phyloP scores from a whole-genome alignment of 768 basidiomycete species.

The Kwoniella bestiolae region DNA sequence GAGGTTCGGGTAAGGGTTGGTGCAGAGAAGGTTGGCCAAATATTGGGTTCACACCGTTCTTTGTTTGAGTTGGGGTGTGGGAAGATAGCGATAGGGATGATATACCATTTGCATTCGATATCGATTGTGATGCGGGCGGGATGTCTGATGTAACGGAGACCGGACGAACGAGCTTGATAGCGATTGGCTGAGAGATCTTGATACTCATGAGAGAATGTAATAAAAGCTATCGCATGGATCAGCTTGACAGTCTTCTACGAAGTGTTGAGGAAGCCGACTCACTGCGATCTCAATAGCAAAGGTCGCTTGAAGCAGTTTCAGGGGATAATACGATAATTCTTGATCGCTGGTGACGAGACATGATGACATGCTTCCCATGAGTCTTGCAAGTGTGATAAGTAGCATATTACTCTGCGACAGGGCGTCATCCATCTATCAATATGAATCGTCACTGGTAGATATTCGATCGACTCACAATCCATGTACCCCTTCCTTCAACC shows the following conservation, averaged over 20 bases:
- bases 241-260: not conserved
- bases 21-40: conserved; percentile 52
- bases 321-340: not conserved
- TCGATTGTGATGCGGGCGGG: not conserved
- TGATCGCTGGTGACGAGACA: not conserved
- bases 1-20: not conserved
- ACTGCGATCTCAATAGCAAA: conserved; percentile 29
- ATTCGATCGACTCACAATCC: conserved; percentile 43
- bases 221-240: conserved; percentile 23
- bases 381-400: conserved; percentile 21
- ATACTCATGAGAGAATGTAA: conserved; percentile 24
- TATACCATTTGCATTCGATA: not conserved
- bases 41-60: conserved; percentile 38
- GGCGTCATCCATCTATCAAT: not conserved
- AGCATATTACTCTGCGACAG: conserved; percentile 42
- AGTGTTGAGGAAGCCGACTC: not conserved
- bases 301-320: not conserved
- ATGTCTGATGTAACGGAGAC: conserved; percentile 19
- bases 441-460: conserved; percentile 5
- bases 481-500: conserved; percentile 35
- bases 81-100: conserved; percentile 1
- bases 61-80: not conserved
- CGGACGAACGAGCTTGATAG: conserved; percentile 38
- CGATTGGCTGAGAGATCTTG: conserved; percentile 32
- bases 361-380: not conserved